Conservation (phyloP, 169 alveolate species). For the Plasmodium coatneyi region DNA sequence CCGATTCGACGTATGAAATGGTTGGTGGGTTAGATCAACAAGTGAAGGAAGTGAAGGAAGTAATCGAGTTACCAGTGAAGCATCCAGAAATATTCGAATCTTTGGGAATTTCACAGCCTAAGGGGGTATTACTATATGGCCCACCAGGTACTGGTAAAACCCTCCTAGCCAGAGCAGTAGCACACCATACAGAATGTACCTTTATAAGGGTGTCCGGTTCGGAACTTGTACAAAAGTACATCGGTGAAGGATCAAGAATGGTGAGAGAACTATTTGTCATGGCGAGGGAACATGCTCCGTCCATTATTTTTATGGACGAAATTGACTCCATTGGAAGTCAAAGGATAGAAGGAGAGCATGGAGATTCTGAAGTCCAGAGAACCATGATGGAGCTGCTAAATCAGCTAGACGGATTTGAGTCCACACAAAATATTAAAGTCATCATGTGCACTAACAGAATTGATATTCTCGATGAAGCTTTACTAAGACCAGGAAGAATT, state of each 20-base stretch:
- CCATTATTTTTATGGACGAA: constrained; percentile 99
- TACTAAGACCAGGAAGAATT: constrained; percentile 98
- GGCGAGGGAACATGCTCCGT: constrained; percentile 98
- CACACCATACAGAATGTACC: constrained; percentile 99
- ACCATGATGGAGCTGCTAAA: constrained; percentile 96
- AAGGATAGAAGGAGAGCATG: constrained; percentile 94
- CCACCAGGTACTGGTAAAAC: constrained; percentile 95
- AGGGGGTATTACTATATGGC: constrained; percentile 93
- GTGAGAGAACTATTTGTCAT: constrained; percentile 97
- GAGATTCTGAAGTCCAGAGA: constrained; percentile 95
- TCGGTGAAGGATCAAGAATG: constrained; percentile 99
- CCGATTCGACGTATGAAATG: constrained; percentile 99
- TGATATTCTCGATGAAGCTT: constrained; percentile 98
- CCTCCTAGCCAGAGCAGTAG: constrained; percentile 99
- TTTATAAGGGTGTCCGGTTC: constrained; percentile 99
- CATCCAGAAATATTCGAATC: constrained; percentile 99
- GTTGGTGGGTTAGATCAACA: constrained; percentile 99
- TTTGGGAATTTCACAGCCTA: constrained; percentile 98
- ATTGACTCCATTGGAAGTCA: constrained; percentile 97
- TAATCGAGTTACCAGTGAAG: constrained; percentile 98
- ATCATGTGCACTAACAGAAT: constrained; percentile 99
- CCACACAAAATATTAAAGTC: constrained; percentile 97
- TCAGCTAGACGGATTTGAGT: constrained; percentile 99
- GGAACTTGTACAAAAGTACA: constrained; percentile 98
- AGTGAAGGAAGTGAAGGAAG: constrained; percentile 99